Base-by-base conservation (phyloP, 805 yeast genomes). In the Metschnikowia baotianmanensis region DNA sequence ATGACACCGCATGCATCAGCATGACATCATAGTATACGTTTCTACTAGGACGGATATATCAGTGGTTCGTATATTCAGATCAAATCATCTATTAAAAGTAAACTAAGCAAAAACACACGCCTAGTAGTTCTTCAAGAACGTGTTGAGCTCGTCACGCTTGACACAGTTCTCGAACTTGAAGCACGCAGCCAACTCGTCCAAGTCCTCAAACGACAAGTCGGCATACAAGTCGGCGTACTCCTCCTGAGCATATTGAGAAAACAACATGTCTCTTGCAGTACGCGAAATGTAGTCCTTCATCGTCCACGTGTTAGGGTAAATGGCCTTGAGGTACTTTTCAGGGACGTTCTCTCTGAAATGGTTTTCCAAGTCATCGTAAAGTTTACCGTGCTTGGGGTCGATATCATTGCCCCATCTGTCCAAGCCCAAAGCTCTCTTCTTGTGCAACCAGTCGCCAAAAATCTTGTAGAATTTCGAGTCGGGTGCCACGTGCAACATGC, bases 391-490 rank as follows among this genome's bases (percentile, higher is more conserved):
- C 42, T 67, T 55, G 6, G 75, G 70, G 35, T 58, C 71, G 38
- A 71, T 65, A 43, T 73, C 74, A 38, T 62, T 62, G 20, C 78
- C 79, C 79, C 79, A 74, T 50, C 60, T 57, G 51, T 74, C 79
- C 45, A 74, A 58, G 18, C 77, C 78, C 21, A 74, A 54, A 19
- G 55, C 48, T 46, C 65, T 63, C 58, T 74, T 74, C 58, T 70
- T 70, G 37, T 53, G 48, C 36, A 74, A 54, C 59, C 65, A 74
- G 6, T 63, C 59, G 9, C 73, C 72, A 28, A 74, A 65, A 6
- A 72, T 52, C 44, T 67, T 37, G 51, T 53, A 70, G 63, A 72
- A 72, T 45, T 64, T 62, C 26, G 77, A 68, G 15, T 62, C 49
- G 25, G 78, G 76, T 9, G 67, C 56, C 23, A 72, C 77, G 45